These are phyloP conservation scores for Epichloe baconii DNA, from an alignment of 2,329 filamentous ascomycete genomes.

Conservation along the genomic window DNA sequence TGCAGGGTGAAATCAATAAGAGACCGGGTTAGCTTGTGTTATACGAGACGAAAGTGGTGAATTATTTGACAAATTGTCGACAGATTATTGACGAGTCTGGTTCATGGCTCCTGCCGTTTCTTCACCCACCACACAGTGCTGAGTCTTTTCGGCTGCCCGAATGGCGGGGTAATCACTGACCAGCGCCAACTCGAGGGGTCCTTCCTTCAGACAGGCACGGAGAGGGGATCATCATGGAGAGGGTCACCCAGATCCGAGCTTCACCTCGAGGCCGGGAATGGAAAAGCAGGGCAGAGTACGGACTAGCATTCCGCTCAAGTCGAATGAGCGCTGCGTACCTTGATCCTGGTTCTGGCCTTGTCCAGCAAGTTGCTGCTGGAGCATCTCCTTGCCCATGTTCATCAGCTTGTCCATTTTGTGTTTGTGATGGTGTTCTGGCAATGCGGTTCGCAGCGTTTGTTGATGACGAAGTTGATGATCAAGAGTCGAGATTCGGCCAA, in stretches of 20 bases:
- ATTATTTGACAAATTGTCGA: background rate
- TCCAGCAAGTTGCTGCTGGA: conserved; percentile 4
- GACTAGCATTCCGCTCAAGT: background rate
- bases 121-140: background rate
- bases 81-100: background rate
- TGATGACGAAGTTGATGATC: too few species aligned
- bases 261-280: background rate
- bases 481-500: too few species aligned
- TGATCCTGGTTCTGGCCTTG: conserved; percentile 2
- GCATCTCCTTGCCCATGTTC: conserved; percentile 22
- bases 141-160: background rate
- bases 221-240: background rate
- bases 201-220: too few species aligned
- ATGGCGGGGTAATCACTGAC: background rate
- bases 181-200: too few species aligned
- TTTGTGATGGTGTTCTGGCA: conserved; percentile 5
- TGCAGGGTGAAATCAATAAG: background rate
- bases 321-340: background rate
- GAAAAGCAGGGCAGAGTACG: background rate
- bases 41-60: too few species aligned
- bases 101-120: background rate
- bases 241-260: background rate
- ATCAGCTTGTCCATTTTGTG: conserved; percentile 25
- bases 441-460: too few species aligned
- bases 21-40: background rate